These are phyloP conservation scores for Isabelozyma rhagii DNA, from an alignment of 805 yeast genomes.

Conservation along the genomic window DNA sequence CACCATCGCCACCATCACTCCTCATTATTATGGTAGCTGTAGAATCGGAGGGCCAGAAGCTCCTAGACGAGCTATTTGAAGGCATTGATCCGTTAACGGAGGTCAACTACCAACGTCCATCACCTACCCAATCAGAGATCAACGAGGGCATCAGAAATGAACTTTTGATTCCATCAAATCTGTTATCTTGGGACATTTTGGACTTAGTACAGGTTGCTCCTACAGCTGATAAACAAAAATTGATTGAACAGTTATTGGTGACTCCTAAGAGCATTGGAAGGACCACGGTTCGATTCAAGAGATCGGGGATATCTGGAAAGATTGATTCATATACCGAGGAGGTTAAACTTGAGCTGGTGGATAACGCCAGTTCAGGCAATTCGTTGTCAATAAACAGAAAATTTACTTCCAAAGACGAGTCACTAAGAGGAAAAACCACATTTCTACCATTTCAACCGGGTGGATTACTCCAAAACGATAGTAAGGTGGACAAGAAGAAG, in stretches of 20 bases:
- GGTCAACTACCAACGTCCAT: background rate
- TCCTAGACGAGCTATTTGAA: constrained; percentile 1
- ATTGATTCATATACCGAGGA: constrained; percentile 65
- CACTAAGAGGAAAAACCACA: constrained; percentile 65
- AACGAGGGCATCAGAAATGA: constrained; percentile 13
- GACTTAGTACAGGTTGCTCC: constrained; percentile 65
- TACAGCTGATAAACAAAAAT: constrained; percentile 25
- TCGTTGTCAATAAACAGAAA: constrained; percentile 73
- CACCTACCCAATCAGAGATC: background rate
- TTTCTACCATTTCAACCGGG: constrained; percentile 93
- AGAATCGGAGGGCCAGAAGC: background rate
- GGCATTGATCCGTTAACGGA: constrained; percentile 1
- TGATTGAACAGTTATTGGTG: constrained; percentile 48
- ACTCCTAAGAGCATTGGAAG: constrained; percentile 63
- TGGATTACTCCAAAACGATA: constrained; percentile 45
- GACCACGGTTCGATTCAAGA: constrained; percentile 61
- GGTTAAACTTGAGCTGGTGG: constrained; percentile 37
- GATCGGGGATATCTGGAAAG: constrained; percentile 73
- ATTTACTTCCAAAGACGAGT: constrained; percentile 57
- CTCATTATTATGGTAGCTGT: background rate
- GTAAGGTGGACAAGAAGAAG: constrained; percentile 22
- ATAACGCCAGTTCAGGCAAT: constrained; percentile 59
- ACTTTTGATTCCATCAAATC: constrained; percentile 60
- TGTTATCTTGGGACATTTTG: constrained; percentile 67
- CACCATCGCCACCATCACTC: background rate